Evolutionary conservation across 345 rosid species (phyloP), one percentile per base, ranked within the genome.

Genomic region (Brassica carinata): DNA sequence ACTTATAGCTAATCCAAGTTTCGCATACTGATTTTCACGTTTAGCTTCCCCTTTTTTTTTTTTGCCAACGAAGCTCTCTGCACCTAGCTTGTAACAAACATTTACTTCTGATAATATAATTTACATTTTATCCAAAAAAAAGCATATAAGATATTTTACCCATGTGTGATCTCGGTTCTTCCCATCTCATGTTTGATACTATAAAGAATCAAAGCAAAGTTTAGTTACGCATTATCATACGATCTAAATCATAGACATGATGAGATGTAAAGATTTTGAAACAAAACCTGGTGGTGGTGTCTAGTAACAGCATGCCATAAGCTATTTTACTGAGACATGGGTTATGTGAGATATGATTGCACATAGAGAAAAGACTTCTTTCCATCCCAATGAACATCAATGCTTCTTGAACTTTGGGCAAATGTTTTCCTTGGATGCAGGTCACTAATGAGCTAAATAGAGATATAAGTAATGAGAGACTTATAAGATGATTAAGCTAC

Each of bases 251-350:
- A 34, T 38, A 38, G 33, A 30, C 43, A 71, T 27, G 69, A 64
- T 27, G 69, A 51, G 7, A 64, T 58, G 73, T 18, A 13, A 65
- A 19, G 65, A 67, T 33, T 18, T 45, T 69, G 61, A 74, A 63
- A 61, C 75, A 83, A 84, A 86, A 90, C 98, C 97, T 91, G 84
- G 77, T 88, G 88, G 85, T 95, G 96, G 79, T 81, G 91, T 78
- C 85, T 86, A 66, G 87, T 89, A 57, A 83, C 64, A 45, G 62
- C 82, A 59, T 81, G 76, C 85, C 77, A 89, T 18, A 85, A 69
- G 75, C 85, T 67, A 33, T 77, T 83, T 18, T 84, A 75, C 68
- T 78, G 87, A 59, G 78, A 79, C 57, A 79, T 7, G 72, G 81
- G 64, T 83, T 82, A 81, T 31, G 83, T 85, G 29, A 82, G 30